Percentiles rank a stretch among this genome's conserved stretches.
These are phyloP conservation scores for Fusarium concolor DNA, from an alignment of 2,329 filamentous ascomycete genomes.

Conservation along the genomic window DNA sequence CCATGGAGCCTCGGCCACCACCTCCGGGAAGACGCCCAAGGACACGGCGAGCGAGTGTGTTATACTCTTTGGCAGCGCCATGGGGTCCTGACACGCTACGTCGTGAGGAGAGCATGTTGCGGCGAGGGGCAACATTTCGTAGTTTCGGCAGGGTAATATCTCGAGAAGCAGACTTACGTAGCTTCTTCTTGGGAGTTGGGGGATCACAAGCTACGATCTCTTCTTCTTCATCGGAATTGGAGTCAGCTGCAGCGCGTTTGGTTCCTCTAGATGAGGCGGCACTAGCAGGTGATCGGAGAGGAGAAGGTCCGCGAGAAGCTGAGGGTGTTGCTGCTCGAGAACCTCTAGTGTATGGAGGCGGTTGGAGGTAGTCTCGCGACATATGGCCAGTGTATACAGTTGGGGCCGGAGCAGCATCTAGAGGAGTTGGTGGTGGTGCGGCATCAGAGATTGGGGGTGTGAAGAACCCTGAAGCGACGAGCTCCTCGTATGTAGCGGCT, in stretches of 20 bases:
- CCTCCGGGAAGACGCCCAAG: constrained; percentile 42
- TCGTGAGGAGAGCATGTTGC: constrained; percentile 39
- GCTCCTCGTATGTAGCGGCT: constrained; percentile 43
- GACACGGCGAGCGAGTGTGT: constrained; percentile 44
- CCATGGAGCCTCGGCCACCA: constrained; percentile 33
- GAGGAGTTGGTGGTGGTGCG: constrained; percentile 25
- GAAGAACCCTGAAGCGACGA: constrained; percentile 45
- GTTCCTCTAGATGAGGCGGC: constrained; percentile 58
- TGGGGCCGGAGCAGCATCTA: constrained; percentile 38
- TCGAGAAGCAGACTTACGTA: constrained; percentile 63
- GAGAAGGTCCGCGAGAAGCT: constrained; percentile 34
- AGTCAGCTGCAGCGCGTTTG: constrained; percentile 59
- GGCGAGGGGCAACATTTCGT: constrained; percentile 46
- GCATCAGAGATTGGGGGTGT: constrained; percentile 39
- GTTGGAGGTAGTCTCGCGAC: constrained; percentile 33
- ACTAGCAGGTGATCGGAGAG: constrained; percentile 51
- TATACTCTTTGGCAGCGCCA: constrained; percentile 37
- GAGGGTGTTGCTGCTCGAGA: constrained; percentile 40
- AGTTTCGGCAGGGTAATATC: constrained; percentile 55
- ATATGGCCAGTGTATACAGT: constrained; percentile 28
- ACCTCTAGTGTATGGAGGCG: constrained; percentile 47
- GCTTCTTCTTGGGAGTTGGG: constrained; percentile 59
- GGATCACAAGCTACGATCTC: constrained; percentile 36
- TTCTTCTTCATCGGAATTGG: constrained; percentile 52
- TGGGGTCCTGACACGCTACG: constrained; percentile 47